These are phyloP conservation scores for Oryza meridionalis DNA, from an alignment of 176 grass and related monocot species.

Conservation along the genomic window DNA sequence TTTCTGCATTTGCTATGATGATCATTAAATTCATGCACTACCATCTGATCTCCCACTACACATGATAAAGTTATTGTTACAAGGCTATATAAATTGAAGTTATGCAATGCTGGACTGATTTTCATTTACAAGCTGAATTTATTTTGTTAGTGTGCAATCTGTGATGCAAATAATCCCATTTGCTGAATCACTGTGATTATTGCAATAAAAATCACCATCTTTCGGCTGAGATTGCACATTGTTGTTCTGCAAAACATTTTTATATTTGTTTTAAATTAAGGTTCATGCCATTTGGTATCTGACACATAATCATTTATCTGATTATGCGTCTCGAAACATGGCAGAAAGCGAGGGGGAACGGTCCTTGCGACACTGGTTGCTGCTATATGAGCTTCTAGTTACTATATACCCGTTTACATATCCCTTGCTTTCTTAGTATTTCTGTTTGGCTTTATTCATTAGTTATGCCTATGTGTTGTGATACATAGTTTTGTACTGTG, in stretches of 20 bases:
- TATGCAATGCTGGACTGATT: background rate
- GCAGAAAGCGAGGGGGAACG: constrained; percentile 38
- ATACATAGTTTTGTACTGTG: background rate
- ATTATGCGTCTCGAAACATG: constrained; percentile 55
- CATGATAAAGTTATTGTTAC: background rate
- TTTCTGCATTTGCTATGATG: constrained; percentile 60
- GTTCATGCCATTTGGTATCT: constrained; percentile 56
- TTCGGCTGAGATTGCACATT: constrained; percentile 58
- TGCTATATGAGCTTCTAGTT: constrained; percentile 46
- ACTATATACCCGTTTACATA: constrained; percentile 52
- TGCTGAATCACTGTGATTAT: constrained; percentile 56
- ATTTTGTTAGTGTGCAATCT: constrained; percentile 27
- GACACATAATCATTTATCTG: constrained; percentile 23
- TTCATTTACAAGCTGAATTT: too few relatives aligned
- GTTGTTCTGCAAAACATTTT: background rate
- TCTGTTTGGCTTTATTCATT: background rate
- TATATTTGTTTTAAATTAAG: background rate
- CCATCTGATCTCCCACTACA: constrained; percentile 57
- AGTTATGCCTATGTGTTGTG: too few relatives aligned
- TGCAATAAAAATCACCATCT: constrained; percentile 58
- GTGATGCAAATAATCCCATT: constrained; percentile 56
- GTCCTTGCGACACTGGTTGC: constrained; percentile 52
- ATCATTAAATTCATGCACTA: constrained; percentile 52
- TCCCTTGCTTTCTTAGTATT: background rate
- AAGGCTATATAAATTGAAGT: background rate